Conservation (phyloP, 148 eudicot species). For the Chenopodium album region DNA sequence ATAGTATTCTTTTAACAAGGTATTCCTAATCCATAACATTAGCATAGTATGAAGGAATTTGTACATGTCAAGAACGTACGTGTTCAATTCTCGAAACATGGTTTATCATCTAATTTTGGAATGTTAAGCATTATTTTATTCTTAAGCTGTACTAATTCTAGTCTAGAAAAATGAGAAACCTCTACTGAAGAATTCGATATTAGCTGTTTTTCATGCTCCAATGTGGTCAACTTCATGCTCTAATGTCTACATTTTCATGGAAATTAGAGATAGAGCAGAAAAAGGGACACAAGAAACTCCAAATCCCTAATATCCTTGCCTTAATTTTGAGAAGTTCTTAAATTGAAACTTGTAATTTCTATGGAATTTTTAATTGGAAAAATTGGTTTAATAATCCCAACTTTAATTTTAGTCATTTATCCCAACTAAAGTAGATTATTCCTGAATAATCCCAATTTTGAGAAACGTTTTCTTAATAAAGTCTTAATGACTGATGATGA, state of each 20-base stretch:
- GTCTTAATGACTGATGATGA: too few relatives aligned
- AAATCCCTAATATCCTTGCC: not conserved
- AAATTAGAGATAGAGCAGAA: not conserved
- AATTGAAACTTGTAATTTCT: not conserved
- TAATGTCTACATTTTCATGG: not conserved
- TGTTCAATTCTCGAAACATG: not conserved
- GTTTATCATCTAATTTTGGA: not conserved
- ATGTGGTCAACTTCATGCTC: slow-evolving; percentile 11
- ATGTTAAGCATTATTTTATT: not conserved
- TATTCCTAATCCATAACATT: not conserved
- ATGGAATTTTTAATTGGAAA: too few relatives aligned
- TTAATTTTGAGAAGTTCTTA: too few relatives aligned
- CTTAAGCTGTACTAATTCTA: not conserved
- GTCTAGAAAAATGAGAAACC: not conserved
- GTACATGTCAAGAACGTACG: slow-evolving; percentile 13
- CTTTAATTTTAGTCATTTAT: too few relatives aligned
- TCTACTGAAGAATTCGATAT: not conserved
- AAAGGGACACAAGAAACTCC: not conserved
- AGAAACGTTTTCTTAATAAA: too few relatives aligned
- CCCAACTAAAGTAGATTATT: too few relatives aligned
- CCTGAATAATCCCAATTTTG: too few relatives aligned
- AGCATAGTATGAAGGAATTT: not conserved
- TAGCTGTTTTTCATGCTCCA: not conserved
- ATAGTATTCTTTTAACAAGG: not conserved
- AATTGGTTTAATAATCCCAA: too few relatives aligned